These are phyloP conservation scores for Saxispiralis lemnorum DNA, from an alignment of 495 filamentous ascomycete genomes.

Conservation along the genomic window DNA sequence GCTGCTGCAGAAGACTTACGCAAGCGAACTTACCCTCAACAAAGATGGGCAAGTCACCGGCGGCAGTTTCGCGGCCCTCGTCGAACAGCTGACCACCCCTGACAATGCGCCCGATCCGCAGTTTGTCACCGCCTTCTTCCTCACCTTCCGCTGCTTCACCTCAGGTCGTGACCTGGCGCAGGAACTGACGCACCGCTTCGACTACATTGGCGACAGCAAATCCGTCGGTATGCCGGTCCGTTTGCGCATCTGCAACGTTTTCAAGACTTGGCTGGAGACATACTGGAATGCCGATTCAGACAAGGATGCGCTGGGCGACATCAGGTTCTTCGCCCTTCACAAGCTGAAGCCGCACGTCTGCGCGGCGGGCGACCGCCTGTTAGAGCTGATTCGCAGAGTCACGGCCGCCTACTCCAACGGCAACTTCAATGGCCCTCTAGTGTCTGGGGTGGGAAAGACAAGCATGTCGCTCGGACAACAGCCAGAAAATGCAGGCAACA, in stretches of 20 bases:
- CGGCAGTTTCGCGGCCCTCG: conserved; percentile 74
- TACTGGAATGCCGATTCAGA: conserved; percentile 83
- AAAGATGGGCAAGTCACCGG: conserved; percentile 91
- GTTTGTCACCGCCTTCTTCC: conserved; percentile 89
- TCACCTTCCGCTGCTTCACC: conserved; percentile 91
- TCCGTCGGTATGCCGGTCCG: conserved; percentile 62
- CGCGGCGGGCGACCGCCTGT: conserved; percentile 57
- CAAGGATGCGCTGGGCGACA: conserved; percentile 50
- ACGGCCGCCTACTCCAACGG: conserved; percentile 42
- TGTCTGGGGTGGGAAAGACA: conserved; percentile 79
- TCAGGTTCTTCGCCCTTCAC: conserved; percentile 59
- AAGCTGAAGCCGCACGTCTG: conserved; percentile 51
- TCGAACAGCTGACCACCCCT: conserved; percentile 84
- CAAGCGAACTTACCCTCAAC: conserved; percentile 78
- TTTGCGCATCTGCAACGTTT: conserved; percentile 82
- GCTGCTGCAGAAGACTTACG: conserved; percentile 66
- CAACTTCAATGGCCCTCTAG: conserved; percentile 64
- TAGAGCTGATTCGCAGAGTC: conserved; percentile 70
- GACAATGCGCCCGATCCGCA: conserved; percentile 82
- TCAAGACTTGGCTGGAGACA: conserved; percentile 93
- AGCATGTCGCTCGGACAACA: conserved; percentile 50
- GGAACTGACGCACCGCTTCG: conserved; percentile 71
- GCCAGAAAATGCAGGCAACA: conserved; percentile 47
- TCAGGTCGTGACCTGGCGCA: conserved; percentile 64
- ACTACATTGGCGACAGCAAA: conserved; percentile 67